Evolutionary conservation across 495 filamentous ascomycete genomes (phyloP).

Genomic region (Aspergillus bridgeri): DNA sequence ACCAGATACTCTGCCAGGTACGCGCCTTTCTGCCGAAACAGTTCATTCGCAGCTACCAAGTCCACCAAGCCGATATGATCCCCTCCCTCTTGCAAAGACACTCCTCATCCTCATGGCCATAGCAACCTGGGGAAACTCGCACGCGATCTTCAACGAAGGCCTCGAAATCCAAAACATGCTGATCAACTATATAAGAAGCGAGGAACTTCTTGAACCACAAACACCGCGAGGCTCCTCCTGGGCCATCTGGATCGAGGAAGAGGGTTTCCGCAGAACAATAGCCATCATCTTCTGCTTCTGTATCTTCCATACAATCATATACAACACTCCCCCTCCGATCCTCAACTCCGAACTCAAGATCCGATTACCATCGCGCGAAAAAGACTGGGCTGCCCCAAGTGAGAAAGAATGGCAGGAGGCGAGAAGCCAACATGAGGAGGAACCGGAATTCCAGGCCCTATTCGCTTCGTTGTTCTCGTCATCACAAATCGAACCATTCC

Average conservation of each 20-base stretch:
- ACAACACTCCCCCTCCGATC: conserved; percentile 31
- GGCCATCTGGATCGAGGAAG: conserved; percentile 22
- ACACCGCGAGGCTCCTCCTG: conserved; percentile 11
- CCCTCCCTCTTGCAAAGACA: conserved; percentile 5
- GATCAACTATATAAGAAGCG: not conserved
- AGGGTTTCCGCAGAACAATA: conserved; percentile 27
- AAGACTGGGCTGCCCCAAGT: conserved; percentile 1
- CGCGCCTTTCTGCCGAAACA: no score
- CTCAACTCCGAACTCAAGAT: conserved; percentile 25
- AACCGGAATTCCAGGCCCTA: not conserved
- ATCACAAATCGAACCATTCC: not conserved
- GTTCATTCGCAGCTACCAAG: no score
- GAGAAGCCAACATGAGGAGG: not conserved
- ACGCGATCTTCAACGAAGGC: conserved; percentile 18
- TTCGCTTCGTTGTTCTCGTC: conserved; percentile 5
- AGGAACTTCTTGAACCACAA: not conserved
- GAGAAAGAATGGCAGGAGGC: conserved; percentile 23
- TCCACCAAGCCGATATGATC: not conserved
- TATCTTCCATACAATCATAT: conserved; percentile 33
- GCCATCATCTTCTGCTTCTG: conserved; percentile 28
- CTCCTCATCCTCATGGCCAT: conserved; percentile 25
- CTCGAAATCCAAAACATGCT: conserved; percentile 16
- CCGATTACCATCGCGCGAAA: conserved; percentile 15
- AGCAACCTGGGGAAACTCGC: conserved; percentile 26
- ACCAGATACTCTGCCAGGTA: not conserved